phyloP scores from a whole-genome alignment of 768 basidiomycete species.

The Candolleomyces eurysporus region DNA sequence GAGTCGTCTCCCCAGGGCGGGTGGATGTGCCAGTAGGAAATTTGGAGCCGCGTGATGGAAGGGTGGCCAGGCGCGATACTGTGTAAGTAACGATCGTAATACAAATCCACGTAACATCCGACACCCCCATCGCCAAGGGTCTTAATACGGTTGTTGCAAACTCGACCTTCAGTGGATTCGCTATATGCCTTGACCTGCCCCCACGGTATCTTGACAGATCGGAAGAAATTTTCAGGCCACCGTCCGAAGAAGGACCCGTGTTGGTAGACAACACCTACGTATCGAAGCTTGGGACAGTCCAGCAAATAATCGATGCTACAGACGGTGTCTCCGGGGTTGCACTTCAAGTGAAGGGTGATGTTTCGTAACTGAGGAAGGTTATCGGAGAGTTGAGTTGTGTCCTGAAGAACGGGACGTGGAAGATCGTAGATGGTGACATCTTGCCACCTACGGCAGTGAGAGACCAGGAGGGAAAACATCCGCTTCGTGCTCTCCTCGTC shows the following conservation, averaged over 20 bases:
- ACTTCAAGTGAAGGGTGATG: not conserved
- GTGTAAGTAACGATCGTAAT: not conserved
- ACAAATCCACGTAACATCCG: not conserved
- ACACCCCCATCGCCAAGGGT: not conserved
- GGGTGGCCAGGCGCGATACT: not conserved
- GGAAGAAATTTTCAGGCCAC: not conserved
- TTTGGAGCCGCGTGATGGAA: not conserved
- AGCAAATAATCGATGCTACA: not conserved
- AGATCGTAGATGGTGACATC: not conserved
- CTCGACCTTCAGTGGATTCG: not conserved
- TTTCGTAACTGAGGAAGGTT: not conserved
- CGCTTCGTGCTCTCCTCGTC: not conserved
- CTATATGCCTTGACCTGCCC: not conserved
- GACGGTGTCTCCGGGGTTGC: not conserved
- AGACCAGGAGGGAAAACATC: not conserved
- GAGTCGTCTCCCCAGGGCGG: not conserved
- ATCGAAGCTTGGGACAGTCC: not conserved
- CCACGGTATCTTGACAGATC: not conserved
- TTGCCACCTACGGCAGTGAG: not conserved
- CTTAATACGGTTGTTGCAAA: not conserved
- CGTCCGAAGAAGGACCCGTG: not conserved
- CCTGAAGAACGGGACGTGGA: not conserved
- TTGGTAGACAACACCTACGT: not conserved
- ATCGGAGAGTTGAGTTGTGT: not conserved
- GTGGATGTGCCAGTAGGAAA: not conserved